phyloP scores from a whole-genome alignment of 768 basidiomycete genomes.

The Gloeopeniophorella convolvens region DNA sequence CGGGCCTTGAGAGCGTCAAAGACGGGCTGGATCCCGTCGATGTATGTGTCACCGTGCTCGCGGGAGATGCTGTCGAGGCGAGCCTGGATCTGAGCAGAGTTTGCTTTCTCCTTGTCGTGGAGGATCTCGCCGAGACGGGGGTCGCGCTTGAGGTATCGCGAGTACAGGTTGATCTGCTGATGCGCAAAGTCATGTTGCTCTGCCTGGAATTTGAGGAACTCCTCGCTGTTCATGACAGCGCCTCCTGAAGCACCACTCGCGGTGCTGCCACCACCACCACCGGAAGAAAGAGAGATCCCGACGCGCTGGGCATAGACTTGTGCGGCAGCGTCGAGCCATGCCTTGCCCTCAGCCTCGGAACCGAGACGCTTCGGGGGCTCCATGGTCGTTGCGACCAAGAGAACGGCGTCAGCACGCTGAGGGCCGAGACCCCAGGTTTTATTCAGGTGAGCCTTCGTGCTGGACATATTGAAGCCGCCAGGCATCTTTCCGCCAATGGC shows the following conservation, averaged over 20 bases:
- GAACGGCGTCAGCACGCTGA: constrained; percentile 80
- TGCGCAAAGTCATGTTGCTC: constrained; percentile 89
- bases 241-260: constrained; percentile 63
- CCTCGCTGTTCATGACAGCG: constrained; percentile 93
- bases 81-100: constrained; percentile 63
- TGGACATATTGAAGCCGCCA: constrained; percentile 92
- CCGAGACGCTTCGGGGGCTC: constrained; percentile 92
- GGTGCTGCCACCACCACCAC: constrained; percentile 52
- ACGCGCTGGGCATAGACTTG: constrained; percentile 81
- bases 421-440: constrained; percentile 97
- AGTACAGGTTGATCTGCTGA: constrained; percentile 93
- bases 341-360: constrained; percentile 86
- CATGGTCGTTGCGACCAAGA: constrained; percentile 85
- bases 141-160: constrained; percentile 93
- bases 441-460: constrained; percentile 81
- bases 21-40: constrained; percentile 90
- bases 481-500: constrained; percentile 96
- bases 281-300: constrained; percentile 76
- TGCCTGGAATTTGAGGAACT: constrained; percentile 92
- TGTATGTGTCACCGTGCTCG: constrained; percentile 91
- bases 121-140: constrained; percentile 88
- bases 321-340: constrained; percentile 87
- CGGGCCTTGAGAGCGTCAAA: constrained; percentile 96
- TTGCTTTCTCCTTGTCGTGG: constrained; percentile 81
- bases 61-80: constrained; percentile 81